Evolutionary conservation across 345 rosid genomes (phyloP).

Genomic region (Gossypium raimondii): DNA sequence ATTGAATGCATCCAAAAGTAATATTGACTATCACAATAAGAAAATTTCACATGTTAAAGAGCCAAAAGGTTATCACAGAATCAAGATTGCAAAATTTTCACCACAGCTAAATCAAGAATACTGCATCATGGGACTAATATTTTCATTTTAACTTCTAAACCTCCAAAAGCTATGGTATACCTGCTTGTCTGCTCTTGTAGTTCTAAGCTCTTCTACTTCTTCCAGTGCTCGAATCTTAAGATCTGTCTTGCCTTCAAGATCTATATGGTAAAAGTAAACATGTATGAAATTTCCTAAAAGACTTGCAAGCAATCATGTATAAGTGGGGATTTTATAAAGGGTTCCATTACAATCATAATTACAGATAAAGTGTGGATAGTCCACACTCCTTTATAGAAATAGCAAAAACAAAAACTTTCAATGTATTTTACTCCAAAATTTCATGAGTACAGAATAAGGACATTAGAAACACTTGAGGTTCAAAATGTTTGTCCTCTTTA

Average conservation of each 20-base stretch:
- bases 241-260: slow-evolving; percentile 93
- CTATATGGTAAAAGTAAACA: slow-evolving; percentile 32
- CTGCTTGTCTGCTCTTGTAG: slow-evolving; percentile 92
- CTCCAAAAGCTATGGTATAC: slow-evolving; percentile 28
- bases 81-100: not conserved
- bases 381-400: not conserved
- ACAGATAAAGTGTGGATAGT: not conserved
- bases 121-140: not conserved
- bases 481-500: not conserved
- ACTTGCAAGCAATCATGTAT: not conserved
- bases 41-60: slow-evolving; percentile 7
- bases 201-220: slow-evolving; percentile 88
- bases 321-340: not conserved
- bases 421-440: not conserved
- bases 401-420: not conserved
- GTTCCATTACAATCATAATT: not conserved
- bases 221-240: slow-evolving; percentile 84
- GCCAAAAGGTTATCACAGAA: slow-evolving; percentile 1
- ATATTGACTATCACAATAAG: slow-evolving; percentile 57
- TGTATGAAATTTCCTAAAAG: not conserved
- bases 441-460: not conserved
- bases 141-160: not conserved
- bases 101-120: slow-evolving; percentile 9
- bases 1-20: slow-evolving; percentile 96
- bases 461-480: not conserved